Base-by-base conservation (phyloP, 2,329 filamentous ascomycete species). In the Rosellinia necatrix region DNA sequence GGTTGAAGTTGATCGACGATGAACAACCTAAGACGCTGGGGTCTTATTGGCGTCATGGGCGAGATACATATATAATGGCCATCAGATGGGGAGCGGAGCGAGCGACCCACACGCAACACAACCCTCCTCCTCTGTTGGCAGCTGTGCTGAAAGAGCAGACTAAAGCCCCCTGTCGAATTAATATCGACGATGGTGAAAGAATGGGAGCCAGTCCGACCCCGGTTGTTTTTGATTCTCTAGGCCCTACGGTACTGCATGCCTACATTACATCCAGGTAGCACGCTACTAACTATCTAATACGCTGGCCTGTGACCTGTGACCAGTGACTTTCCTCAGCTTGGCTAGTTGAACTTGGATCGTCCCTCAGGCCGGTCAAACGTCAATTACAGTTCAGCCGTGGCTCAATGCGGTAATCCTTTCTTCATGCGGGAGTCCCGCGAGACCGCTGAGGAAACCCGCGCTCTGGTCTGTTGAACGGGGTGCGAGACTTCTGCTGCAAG, bases 1-100 rank as follows among this genome's bases (percentile, higher is more conserved):
- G 43, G 56, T 47, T 52, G 49, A 49, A 50, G 40, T 46, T 37
- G 53, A 58, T 58, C 57, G 53, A 49, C 40, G 47, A 60, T 37
- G 47, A 17, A 49, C 32, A 21, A 48, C 27, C 40, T 43, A 51
- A 46, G 29, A 42, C 38, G 41, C 41, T 34, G 46, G 54, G 53
- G 58, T 55, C 35, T 53, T 43, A 50, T 57, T 62, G 64, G 62
- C 58, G 58, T 62, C 55, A 59, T 58, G 61, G 56, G n/a, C n/a
- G 46, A 55, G 25, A 59, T 65, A 64, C 64, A 67, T 65, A 64
- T 64, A 64, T 60, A 66, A 53, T 24, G 47, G 59, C 29, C 24
- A 52, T 30, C 24, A 24, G 41, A 53, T 57, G 49, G 51, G 54
- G 53, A 61, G 48, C 51, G 52, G 58, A 57, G 49, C 41, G 57